Conservation (phyloP, 176 grass and related monocot genomes). For the Guadua angustifolia region DNA sequence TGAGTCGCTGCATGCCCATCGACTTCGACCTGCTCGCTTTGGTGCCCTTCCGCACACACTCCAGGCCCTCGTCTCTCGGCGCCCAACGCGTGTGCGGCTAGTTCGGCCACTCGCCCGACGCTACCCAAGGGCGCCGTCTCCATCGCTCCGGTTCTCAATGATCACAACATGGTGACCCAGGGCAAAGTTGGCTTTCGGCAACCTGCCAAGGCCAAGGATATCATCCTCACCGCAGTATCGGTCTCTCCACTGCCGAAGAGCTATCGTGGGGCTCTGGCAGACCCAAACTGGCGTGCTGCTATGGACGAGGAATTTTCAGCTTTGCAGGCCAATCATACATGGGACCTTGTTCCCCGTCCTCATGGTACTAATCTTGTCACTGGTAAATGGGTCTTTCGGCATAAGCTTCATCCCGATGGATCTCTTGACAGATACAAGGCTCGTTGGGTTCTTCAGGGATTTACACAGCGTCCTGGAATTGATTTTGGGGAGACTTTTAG, state of each 20-base stretch:
- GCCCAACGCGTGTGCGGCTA: no score
- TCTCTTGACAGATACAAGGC: neutral
- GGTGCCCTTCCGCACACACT: no score
- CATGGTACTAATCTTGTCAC: neutral
- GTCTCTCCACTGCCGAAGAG: neutral
- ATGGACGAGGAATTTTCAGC: neutral
- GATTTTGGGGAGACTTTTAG: neutral
- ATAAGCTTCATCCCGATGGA: neutral
- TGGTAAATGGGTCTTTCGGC: neutral
- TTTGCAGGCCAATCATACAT: neutral
- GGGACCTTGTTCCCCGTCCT: neutral
- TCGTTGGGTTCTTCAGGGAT: neutral
- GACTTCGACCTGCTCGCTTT: no score
- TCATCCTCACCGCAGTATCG: no score
- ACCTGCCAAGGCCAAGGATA: no score
- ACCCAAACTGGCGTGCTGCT: no score
- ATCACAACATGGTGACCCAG: no score
- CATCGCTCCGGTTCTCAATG: no score
- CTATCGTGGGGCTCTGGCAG: neutral
- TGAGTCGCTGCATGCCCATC: no score
- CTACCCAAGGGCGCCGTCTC: no score
- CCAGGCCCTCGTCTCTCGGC: no score
- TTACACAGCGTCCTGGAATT: neutral
- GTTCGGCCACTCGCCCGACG: fast-evolving
- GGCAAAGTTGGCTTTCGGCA: no score